These are phyloP conservation scores for Wickerhamiella vanderwaltii DNA, from an alignment of 805 yeast species.

Conservation along the genomic window DNA sequence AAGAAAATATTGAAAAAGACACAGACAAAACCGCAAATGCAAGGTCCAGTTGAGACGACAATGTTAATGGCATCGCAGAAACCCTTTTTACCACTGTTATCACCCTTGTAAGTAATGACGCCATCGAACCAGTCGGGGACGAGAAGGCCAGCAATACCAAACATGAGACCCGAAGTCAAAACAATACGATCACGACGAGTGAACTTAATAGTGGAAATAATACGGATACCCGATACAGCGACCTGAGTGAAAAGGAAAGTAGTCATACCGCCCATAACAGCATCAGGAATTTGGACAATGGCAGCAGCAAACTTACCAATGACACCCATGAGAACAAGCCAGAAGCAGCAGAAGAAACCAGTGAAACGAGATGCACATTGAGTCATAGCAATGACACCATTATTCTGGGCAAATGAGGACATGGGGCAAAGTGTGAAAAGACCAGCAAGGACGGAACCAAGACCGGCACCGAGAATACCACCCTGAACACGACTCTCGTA, in stretches of 20 bases:
- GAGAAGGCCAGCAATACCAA: slow-evolving; percentile 56
- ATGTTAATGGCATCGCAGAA: slow-evolving; percentile 56
- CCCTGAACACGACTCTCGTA: slow-evolving; percentile 87
- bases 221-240: slow-evolving; percentile 60
- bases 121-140: slow-evolving; percentile 52
- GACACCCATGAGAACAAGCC: slow-evolving; percentile 73
- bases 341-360: slow-evolving; percentile 73
- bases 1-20: slow-evolving; percentile 48
- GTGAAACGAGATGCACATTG: slow-evolving; percentile 78
- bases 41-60: slow-evolving; percentile 63
- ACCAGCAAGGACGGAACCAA: slow-evolving; percentile 66
- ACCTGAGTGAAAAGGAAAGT: slow-evolving; percentile 65
- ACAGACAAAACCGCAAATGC: slow-evolving; percentile 55
- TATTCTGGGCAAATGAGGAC: slow-evolving; percentile 89
- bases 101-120: slow-evolving; percentile 57
- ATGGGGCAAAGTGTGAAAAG: slow-evolving; percentile 77
- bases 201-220: slow-evolving; percentile 42
- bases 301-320: slow-evolving; percentile 83
- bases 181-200: slow-evolving; percentile 66
- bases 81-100: slow-evolving; percentile 44
- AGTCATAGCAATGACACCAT: slow-evolving; percentile 86
- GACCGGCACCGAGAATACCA: slow-evolving; percentile 81
- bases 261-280: slow-evolving; percentile 83
- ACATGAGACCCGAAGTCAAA: slow-evolving; percentile 49
- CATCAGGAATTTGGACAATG: slow-evolving; percentile 65